A percentile compares a stretch with the other conserved stretches of the same genome.
Evolutionary conservation across 2,329 filamentous ascomycete species (phyloP).

Genomic region (Penicillium sp.): DNA sequence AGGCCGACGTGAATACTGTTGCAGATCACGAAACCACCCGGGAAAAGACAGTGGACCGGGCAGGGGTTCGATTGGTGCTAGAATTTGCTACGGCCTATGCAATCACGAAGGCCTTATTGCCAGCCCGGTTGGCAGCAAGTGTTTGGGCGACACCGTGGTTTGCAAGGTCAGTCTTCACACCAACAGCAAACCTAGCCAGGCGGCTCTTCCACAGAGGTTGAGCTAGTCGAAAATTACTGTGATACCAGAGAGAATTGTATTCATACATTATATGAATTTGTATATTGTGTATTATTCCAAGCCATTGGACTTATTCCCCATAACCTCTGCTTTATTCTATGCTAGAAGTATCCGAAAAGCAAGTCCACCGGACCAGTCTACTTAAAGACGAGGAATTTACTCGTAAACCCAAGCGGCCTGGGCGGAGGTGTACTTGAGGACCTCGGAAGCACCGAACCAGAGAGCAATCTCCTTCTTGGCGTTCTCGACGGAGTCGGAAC

Average conservation of each 20-base stretch:
- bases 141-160: conserved; percentile 93
- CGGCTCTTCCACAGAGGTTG: conserved; percentile 37
- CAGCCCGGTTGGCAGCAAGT: conserved; percentile 71
- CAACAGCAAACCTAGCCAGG: conserved; percentile 42
- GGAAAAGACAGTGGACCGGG: conserved; percentile 29
- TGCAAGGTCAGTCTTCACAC: conserved; percentile 63
- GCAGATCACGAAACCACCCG: conserved; percentile 28
- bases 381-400: conserved; percentile 42
- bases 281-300: conserved; percentile 17
- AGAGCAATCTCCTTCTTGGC: conserved; percentile 99
- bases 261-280: conserved; percentile 17
- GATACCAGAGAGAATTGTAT: conserved; percentile 2
- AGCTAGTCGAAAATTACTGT: background rate
- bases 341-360: conserved; percentile 13
- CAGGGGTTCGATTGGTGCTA: conserved; percentile 55
- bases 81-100: conserved; percentile 86
- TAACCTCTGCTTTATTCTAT: conserved; percentile 17
- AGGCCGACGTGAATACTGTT: conserved; percentile 47
- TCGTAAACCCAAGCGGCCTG: conserved; percentile 97
- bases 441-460: conserved; percentile 91
- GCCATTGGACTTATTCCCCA: conserved; percentile 14
- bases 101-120: conserved; percentile 80
- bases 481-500: conserved; percentile 96
- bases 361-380: conserved; percentile 15
- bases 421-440: conserved; percentile 79